Percentiles rank a stretch among this genome's conserved stretches.
phyloP scores from a whole-genome alignment of 306 rosid species.

The Fagus crenata region DNA sequence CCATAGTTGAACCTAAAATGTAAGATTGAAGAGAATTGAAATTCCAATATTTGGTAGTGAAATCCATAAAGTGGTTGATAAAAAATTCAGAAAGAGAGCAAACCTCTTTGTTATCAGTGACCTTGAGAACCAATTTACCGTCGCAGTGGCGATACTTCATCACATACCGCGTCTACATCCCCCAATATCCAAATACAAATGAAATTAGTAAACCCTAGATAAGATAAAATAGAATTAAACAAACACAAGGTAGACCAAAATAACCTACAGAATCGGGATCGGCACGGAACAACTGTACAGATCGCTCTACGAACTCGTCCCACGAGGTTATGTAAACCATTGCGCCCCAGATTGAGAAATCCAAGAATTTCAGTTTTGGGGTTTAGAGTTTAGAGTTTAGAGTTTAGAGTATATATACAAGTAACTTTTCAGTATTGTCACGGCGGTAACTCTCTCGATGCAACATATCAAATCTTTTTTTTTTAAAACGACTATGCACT shows the following conservation, averaged over 20 bases:
- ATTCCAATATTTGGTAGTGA: slow-evolving; percentile 15
- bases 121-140: slow-evolving; percentile 76
- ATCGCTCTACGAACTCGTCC: slow-evolving; percentile 82
- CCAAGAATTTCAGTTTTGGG: not conserved
- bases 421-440: no score
- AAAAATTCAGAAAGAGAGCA: not conserved
- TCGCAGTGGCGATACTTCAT: slow-evolving; percentile 84
- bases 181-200: slow-evolving; percentile 22
- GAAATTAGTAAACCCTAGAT: not conserved
- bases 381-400: not conserved
- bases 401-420: no score
- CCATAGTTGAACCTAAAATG: slow-evolving; percentile 5
- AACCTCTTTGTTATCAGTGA: slow-evolving; percentile 73
- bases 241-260: slow-evolving; percentile 6
- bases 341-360: slow-evolving; percentile 21
- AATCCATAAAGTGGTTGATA: not conserved
- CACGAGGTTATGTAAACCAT: slow-evolving; percentile 75
- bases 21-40: not conserved
- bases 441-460: no score
- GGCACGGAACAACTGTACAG: slow-evolving; percentile 82
- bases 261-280: slow-evolving; percentile 69
- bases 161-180: slow-evolving; percentile 64
- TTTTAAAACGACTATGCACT: no score
- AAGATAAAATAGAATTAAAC: not conserved
- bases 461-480: no score